Evolutionary conservation across 1,284 basidiomycete genomes (phyloP).

Genomic region (Boletus subluridellus): DNA sequence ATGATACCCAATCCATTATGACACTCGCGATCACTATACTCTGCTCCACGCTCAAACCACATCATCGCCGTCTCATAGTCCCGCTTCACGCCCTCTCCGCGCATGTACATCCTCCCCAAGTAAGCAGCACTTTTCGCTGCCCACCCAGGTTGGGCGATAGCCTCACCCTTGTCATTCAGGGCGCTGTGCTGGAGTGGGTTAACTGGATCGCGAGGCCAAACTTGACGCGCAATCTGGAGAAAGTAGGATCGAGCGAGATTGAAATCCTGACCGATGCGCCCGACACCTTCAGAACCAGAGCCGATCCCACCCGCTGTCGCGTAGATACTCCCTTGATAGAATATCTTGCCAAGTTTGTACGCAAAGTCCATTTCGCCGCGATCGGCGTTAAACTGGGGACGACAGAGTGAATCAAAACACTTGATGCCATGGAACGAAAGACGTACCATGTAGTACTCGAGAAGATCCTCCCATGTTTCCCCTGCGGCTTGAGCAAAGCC

Average conservation of each 20-base stretch:
- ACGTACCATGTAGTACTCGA: constrained; percentile 84
- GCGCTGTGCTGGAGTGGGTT: constrained; percentile 47
- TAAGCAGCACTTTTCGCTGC: constrained; percentile 80
- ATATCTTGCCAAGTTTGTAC: constrained; percentile 86
- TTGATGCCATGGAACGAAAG: not conserved
- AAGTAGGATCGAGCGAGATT: constrained; percentile 78
- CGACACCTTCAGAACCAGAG: constrained; percentile 85
- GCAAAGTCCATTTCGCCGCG: constrained; percentile 83
- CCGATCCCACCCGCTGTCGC: constrained; percentile 66
- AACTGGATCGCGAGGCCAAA: constrained; percentile 78
- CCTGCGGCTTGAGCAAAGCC: constrained; percentile 77
- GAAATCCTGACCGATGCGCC: constrained; percentile 74
- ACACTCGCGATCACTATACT: constrained; percentile 80
- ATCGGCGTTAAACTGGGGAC: constrained; percentile 81
- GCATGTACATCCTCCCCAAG: constrained; percentile 88
- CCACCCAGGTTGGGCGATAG: constrained; percentile 57
- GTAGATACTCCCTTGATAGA: constrained; percentile 90
- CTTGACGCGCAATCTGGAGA: constrained; percentile 68
- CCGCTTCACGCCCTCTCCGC: constrained; percentile 87
- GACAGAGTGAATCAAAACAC: constrained; percentile 2
- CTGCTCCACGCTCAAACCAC: constrained; percentile 86
- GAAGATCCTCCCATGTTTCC: constrained; percentile 87
- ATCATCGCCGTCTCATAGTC: constrained; percentile 79
- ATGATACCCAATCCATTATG: constrained; percentile 91
- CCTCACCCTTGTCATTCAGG: constrained; percentile 46